A percentile compares a stretch with the other conserved stretches of the same genome.
Evolutionary conservation across 148 eudicot genomes (phyloP).

Genomic region (Chenopodium album): DNA sequence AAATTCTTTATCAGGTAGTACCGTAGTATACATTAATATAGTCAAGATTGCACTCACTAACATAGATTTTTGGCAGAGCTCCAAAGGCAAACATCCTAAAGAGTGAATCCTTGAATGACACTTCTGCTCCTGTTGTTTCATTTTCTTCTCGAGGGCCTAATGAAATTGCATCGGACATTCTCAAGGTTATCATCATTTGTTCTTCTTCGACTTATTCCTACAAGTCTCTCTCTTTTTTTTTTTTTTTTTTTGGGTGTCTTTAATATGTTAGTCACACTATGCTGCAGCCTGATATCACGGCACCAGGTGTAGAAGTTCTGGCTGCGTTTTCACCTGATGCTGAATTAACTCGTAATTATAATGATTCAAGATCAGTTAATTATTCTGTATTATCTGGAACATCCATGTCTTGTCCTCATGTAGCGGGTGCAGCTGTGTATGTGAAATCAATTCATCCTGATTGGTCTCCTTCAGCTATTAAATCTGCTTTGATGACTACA

Average conservation of each 20-base stretch:
- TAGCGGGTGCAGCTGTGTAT: constrained; percentile 56
- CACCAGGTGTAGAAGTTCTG: constrained; percentile 65
- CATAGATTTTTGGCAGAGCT: constrained; percentile 9
- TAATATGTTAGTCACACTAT: not conserved
- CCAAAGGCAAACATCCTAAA: constrained; percentile 31
- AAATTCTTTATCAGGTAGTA: too few species aligned
- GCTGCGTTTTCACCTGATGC: constrained; percentile 31
- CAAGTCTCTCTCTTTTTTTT: not conserved
- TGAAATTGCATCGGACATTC: constrained; percentile 25
- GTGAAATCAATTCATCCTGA: constrained; percentile 55
- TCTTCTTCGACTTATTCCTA: not conserved
- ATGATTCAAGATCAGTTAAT: constrained; percentile 21
- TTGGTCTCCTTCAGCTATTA: constrained; percentile 70
- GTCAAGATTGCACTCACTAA: too few species aligned
- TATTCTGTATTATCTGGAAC: constrained; percentile 52
- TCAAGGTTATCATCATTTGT: constrained; percentile 20
- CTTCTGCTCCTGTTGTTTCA: constrained; percentile 30
- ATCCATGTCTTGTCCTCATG: constrained; percentile 80
- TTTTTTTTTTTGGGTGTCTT: not conserved
- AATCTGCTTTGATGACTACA: constrained; percentile 73
- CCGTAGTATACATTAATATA: too few species aligned
- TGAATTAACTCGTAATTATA: too few species aligned
- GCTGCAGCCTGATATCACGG: constrained; percentile 67
- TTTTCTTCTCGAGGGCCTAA: constrained; percentile 49
- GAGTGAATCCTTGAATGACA: constrained; percentile 32